Percentiles rank a stretch among this genome's conserved stretches.
phyloP scores from a whole-genome alignment of 2,329 filamentous ascomycete genomes.

The Curvularia lunata region DNA sequence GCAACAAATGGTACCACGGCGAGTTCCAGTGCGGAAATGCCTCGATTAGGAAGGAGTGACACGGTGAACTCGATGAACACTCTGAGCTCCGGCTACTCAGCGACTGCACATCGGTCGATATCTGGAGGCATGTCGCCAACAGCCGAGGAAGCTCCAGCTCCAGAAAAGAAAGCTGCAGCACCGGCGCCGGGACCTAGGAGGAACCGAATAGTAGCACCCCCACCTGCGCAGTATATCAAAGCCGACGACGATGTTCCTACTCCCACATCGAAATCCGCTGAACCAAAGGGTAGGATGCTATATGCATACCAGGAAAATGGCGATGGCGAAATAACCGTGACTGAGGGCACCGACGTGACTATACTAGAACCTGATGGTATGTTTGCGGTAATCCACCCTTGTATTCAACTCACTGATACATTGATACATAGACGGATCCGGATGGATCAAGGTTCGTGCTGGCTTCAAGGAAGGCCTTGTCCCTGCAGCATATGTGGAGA shows the following conservation, averaged over 20 bases:
- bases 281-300: slow-evolving; percentile 84
- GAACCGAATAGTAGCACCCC: slow-evolving; percentile 83
- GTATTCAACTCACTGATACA: slow-evolving; percentile 29
- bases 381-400: slow-evolving; percentile 42
- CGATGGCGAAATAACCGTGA: slow-evolving; percentile 79
- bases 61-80: slow-evolving; percentile 81
- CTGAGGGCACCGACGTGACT: slow-evolving; percentile 77
- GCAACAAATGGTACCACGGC: slow-evolving; percentile 55
- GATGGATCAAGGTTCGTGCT: slow-evolving; percentile 85
- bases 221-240: slow-evolving; percentile 79
- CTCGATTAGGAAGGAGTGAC: slow-evolving; percentile 76
- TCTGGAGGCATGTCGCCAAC: slow-evolving; percentile 63
- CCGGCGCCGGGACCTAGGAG: slow-evolving; percentile 52
- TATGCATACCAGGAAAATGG: slow-evolving; percentile 83
- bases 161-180: slow-evolving; percentile 44
- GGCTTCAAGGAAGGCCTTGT: slow-evolving; percentile 83
- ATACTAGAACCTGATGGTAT: slow-evolving; percentile 88
- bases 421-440: slow-evolving; percentile 73
- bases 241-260: slow-evolving; percentile 60
- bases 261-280: slow-evolving; percentile 47
- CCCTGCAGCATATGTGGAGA: slow-evolving; percentile 83
- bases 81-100: slow-evolving; percentile 84
- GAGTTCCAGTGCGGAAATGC: slow-evolving; percentile 66
- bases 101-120: slow-evolving; percentile 77
- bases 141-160: slow-evolving; percentile 56